These are phyloP conservation scores for Wickerhamiella vanderwaltii DNA, from an alignment of 805 yeast genomes.

Conservation along the genomic window DNA sequence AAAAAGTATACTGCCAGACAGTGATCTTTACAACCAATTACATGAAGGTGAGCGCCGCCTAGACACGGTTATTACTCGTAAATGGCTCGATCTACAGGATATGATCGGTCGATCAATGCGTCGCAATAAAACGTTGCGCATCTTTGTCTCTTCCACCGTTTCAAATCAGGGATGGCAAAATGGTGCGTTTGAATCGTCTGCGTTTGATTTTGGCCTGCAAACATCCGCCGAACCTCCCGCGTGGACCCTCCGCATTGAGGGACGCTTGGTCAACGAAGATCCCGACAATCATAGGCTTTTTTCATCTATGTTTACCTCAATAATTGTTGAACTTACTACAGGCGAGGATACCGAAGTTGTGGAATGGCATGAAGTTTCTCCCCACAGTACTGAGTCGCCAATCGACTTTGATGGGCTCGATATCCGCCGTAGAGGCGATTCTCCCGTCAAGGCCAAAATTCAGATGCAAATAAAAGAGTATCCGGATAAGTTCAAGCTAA, in stretches of 20 bases:
- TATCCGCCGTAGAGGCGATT: constrained; percentile 64
- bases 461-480: constrained; percentile 71
- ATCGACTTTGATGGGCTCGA: constrained; percentile 81
- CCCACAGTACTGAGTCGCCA: constrained; percentile 20
- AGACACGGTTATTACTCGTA: constrained; percentile 72
- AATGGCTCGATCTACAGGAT: constrained; percentile 76
- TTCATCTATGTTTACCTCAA: constrained; percentile 68
- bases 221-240: constrained; percentile 16
- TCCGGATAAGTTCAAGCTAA: constrained; percentile 53
- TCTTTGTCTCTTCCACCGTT: constrained; percentile 69
- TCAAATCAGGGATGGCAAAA: constrained; percentile 85
- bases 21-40: constrained; percentile 56
- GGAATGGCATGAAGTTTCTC: constrained; percentile 71
- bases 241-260: constrained; percentile 87
- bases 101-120: constrained; percentile 37
- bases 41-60: constrained; percentile 70
- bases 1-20: constrained; percentile 46
- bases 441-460: constrained; percentile 53
- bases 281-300: constrained; percentile 47
- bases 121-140: constrained; percentile 51
- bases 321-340: constrained; percentile 59
- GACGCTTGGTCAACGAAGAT: constrained; percentile 49
- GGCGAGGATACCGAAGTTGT: constrained; percentile 33
- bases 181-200: constrained; percentile 15
- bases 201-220: constrained; percentile 10